Percentiles rank a stretch among this genome's conserved stretches.
Conservation (phyloP, 208 protist genomes). For the Leishmania mexicana region DNA sequence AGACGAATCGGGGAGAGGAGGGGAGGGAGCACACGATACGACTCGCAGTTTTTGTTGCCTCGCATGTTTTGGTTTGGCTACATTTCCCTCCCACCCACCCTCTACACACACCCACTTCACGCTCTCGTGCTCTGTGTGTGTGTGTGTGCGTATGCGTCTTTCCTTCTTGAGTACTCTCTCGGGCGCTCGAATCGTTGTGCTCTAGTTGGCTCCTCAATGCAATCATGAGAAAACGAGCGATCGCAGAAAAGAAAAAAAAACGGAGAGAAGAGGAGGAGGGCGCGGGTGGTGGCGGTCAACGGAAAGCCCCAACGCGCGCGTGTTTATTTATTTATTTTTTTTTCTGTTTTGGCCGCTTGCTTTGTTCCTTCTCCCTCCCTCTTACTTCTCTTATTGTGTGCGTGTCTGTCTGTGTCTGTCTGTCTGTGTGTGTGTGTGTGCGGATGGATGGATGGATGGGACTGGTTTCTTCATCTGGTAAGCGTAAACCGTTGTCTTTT, state of each 20-base stretch:
- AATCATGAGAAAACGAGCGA: background rate
- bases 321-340: conserved; percentile 8
- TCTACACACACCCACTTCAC: too few relatives aligned
- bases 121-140: background rate
- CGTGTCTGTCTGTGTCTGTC: too few relatives aligned
- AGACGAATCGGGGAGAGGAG: background rate
- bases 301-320: background rate
- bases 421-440: background rate
- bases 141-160: background rate
- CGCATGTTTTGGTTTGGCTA: background rate
- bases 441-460: too few relatives aligned
- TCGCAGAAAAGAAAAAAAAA: background rate
- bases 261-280: background rate
- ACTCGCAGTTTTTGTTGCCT: background rate
- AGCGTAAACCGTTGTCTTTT: background rate
- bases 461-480: too few relatives aligned
- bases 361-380: background rate
- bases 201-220: background rate
- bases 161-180: conserved; percentile 1
- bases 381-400: background rate
- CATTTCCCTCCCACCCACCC: too few relatives aligned
- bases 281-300: background rate
- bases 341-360: conserved; percentile 5
- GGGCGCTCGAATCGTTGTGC: background rate
- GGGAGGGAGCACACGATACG: background rate